A percentile compares a stretch with the other conserved stretches of the same genome.
phyloP scores from a whole-genome alignment of 768 basidiomycete genomes.

The Rhodotorula toruloides region DNA sequence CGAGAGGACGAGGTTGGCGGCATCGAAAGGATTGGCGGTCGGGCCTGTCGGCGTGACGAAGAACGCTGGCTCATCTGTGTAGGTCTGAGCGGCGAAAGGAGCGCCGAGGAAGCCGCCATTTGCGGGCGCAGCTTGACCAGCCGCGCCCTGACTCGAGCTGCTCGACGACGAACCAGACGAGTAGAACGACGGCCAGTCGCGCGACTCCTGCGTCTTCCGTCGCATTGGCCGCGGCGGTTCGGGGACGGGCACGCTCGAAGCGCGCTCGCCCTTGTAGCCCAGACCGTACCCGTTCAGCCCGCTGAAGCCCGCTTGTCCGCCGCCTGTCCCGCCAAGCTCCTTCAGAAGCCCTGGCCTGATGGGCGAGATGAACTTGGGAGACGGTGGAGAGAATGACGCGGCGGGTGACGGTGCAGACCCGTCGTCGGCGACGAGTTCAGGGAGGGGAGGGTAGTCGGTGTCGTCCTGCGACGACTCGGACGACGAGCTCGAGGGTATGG shows the following conservation, averaged over 20 bases:
- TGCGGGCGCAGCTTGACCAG: neutral
- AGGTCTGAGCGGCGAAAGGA: neutral
- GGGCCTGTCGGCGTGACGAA: neutral
- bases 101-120: neutral
- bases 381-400: constrained; percentile 2
- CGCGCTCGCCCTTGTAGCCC: constrained; percentile 9
- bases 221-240: constrained; percentile 17
- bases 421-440: constrained; percentile 26
- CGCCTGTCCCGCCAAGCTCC: neutral
- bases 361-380: neutral
- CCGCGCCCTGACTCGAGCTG: neutral
- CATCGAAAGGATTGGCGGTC: neutral
- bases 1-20: neutral
- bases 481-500: constrained; percentile 6
- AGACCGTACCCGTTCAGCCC: neutral
- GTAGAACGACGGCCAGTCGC: constrained; percentile 29
- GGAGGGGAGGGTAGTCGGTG: constrained; percentile 7
- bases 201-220: constrained; percentile 29
- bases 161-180: constrained; percentile 18
- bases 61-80: constrained; percentile 7
- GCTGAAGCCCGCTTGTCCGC: neutral
- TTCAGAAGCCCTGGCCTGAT: neutral
- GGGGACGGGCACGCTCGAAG: constrained; percentile 11
- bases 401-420: constrained; percentile 4
- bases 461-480: neutral